Conservation (phyloP, 352 stramenopile species). For the Phytophthora colocasiae region DNA sequence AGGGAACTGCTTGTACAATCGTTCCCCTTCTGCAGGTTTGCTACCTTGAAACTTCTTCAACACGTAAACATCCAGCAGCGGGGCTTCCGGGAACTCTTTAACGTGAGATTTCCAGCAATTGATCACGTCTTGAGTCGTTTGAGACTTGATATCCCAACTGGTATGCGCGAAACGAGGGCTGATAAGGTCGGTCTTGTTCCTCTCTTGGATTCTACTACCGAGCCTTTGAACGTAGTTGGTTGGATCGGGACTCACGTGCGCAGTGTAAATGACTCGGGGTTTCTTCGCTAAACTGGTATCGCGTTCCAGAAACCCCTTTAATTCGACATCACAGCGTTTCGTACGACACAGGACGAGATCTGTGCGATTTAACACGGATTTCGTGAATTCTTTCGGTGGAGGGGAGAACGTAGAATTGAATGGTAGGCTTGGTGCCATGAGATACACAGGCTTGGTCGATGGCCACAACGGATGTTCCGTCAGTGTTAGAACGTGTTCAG, state of each 20-base stretch:
- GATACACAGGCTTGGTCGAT: constrained; percentile 50
- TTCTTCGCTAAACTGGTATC: constrained; percentile 4
- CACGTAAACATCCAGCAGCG: constrained; percentile 42
- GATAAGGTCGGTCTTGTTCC: constrained; percentile 39
- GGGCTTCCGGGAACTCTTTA: constrained; percentile 39
- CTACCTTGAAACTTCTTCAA: constrained; percentile 12
- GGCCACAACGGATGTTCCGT: constrained; percentile 37
- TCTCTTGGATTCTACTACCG: constrained; percentile 11
- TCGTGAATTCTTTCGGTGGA: constrained; percentile 5
- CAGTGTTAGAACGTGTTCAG: constrained; percentile 29
- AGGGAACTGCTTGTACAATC: constrained; percentile 27
- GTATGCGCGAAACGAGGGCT: constrained; percentile 50
- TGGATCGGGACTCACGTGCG: constrained; percentile 41
- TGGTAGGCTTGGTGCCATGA: constrained; percentile 36
- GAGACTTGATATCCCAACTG: constrained; percentile 39
- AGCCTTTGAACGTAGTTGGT: constrained; percentile 23
- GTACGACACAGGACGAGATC: constrained; percentile 35
- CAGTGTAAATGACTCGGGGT: constrained; percentile 47
- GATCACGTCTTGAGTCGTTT: constrained; percentile 48
- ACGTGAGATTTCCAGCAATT: constrained; percentile 53
- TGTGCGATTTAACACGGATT: constrained; percentile 18
- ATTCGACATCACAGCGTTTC: constrained; percentile 21
- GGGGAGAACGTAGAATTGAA: constrained; percentile 1
- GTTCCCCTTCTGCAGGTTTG: constrained; percentile 21
- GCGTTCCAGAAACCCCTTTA: constrained; percentile 21